phyloP scores from a whole-genome alignment of 352 stramenopile genomes.

The Thalassiosira tumida region DNA sequence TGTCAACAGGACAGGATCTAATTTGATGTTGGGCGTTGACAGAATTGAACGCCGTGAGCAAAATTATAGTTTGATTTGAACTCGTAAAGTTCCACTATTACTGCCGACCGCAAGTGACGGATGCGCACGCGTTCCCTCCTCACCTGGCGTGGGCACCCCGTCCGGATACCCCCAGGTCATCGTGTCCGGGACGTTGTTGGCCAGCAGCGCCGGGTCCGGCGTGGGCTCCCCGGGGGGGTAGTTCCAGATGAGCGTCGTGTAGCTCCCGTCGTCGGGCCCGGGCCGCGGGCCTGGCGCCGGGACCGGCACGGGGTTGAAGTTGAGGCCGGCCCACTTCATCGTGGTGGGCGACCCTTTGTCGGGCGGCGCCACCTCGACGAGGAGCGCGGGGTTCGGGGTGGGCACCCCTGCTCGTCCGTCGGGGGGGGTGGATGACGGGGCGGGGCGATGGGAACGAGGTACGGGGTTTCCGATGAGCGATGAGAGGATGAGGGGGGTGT shows the following conservation, averaged over 20 bases:
- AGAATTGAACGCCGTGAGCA: too few species aligned
- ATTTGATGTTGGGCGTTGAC: too few species aligned
- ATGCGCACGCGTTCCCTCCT: too few species aligned
- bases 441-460: too few species aligned
- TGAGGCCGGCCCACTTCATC: constrained; percentile 2
- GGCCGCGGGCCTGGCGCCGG: not conserved
- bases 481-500: too few species aligned
- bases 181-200: too few species aligned
- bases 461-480: too few species aligned
- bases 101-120: too few species aligned
- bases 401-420: too few species aligned
- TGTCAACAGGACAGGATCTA: constrained; percentile 25
- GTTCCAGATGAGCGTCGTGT: constrained; percentile 62
- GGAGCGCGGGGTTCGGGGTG: constrained; percentile 58
- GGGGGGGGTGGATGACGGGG: too few species aligned
- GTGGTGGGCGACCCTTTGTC: constrained; percentile 17
- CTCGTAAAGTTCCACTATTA: too few species aligned
- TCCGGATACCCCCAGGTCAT: constrained; percentile 52
- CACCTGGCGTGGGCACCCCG: constrained; percentile 41
- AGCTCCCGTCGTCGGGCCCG: not conserved
- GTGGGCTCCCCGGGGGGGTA: constrained; percentile 63
- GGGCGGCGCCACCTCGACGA: constrained; percentile 34
- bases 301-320: not conserved
- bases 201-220: constrained; percentile 68
- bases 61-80: too few species aligned